A percentile compares a stretch with the other conserved stretches of the same genome.
Evolutionary conservation across 2,329 filamentous ascomycete genomes (phyloP).

Genomic region (Aphanocladium album): DNA sequence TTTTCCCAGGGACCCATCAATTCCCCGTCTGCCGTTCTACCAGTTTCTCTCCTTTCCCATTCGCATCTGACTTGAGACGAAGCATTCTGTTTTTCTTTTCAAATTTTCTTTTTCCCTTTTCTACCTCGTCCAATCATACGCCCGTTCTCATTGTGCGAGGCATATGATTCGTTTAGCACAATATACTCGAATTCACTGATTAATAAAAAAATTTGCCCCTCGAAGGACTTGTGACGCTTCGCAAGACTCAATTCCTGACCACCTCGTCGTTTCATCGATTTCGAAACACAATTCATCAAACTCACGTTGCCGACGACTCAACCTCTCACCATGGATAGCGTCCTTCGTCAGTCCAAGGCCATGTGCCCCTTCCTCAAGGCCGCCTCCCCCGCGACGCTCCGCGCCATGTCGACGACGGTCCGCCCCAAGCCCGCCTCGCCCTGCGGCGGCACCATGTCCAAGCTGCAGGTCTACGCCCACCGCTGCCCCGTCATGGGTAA

Average conservation of each 20-base stretch:
- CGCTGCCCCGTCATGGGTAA: conserved; percentile 99
- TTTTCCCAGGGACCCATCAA: background rate
- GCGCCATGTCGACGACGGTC: conserved; percentile 75
- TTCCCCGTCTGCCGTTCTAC: background rate
- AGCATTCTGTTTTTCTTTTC: background rate
- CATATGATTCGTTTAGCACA: conserved; percentile 1
- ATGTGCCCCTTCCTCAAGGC: conserved; percentile 98
- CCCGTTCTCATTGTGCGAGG: background rate
- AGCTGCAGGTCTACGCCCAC: conserved; percentile 87
- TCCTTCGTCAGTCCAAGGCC: conserved; percentile 90
- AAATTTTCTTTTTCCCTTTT: background rate
- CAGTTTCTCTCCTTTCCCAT: background rate
- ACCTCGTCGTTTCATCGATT: background rate
- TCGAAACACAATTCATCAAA: no score
- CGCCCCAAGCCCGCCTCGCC: conserved; percentile 56
- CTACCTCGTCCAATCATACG: background rate
- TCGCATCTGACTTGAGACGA: background rate
- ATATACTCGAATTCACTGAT: background rate
- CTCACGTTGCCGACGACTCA: background rate
- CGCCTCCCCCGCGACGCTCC: conserved; percentile 85
- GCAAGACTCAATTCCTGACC: no score
- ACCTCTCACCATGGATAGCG: conserved; percentile 71
- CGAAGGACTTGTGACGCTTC: background rate
- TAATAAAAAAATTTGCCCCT: conserved; percentile 1
- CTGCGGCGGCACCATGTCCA: conserved; percentile 91